A percentile compares a stretch with the other conserved stretches of the same genome.
Evolutionary conservation across 176 grass and related monocot species (phyloP).

Genomic region (Carex parvula): DNA sequence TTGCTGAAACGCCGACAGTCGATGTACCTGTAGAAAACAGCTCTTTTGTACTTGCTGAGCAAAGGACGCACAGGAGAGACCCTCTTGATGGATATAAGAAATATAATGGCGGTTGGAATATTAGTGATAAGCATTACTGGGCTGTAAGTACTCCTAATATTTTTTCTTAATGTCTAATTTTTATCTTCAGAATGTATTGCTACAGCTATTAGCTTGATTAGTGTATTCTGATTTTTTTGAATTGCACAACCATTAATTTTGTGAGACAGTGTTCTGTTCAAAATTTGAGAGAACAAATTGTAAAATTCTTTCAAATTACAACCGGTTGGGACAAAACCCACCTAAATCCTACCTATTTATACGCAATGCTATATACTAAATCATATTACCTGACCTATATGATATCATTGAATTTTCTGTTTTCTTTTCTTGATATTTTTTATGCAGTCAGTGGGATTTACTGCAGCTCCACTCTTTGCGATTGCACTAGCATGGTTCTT

Average conservation of each 20-base stretch:
- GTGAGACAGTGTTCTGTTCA: neutral
- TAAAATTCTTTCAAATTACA: neutral
- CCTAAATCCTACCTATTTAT: neutral
- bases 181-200: neutral
- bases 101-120: slow-evolving; percentile 86
- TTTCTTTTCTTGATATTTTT: slow-evolving; percentile 15
- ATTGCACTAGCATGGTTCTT: slow-evolving; percentile 76
- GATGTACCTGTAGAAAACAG: slow-evolving; percentile 38
- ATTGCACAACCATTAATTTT: neutral
- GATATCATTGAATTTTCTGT: neutral
- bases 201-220: neutral
- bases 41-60: slow-evolving; percentile 61
- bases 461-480: slow-evolving; percentile 61
- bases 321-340: neutral
- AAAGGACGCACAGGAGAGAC: slow-evolving; percentile 66
- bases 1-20: slow-evolving; percentile 41
- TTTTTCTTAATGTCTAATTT: too few species aligned
- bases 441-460: slow-evolving; percentile 68
- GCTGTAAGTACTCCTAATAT: slow-evolving; percentile 49
- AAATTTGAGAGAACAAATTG: neutral
- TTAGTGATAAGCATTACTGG: slow-evolving; percentile 74
- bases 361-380: neutral
- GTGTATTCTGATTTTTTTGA: neutral
- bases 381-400: slow-evolving; percentile 5
- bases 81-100: slow-evolving; percentile 63